Evolutionary conservation across 148 eudicot species (phyloP), one percentile per base, ranked within the genome.

Genomic region (Rhododendron mucronatum): DNA sequence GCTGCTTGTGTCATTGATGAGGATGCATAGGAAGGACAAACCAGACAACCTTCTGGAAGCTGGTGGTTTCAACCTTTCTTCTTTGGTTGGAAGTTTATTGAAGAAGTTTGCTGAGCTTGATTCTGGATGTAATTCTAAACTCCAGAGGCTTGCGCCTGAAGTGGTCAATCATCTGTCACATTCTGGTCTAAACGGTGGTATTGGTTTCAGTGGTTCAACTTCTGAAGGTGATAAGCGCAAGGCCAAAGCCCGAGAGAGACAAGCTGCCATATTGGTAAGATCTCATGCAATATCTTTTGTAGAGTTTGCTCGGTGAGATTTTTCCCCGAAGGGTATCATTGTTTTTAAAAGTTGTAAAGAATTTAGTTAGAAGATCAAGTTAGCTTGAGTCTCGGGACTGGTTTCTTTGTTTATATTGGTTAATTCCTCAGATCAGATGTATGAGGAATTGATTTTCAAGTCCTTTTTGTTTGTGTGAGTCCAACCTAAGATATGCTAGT

Each of bases 201-300:
- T 88, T 75, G 78, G 76, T 82, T 87, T 33, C 28, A 47, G 65
- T 4, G 87, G 67, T 59, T 86, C 86, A 12, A 85, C 87, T 59
- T 91, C 93, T 85, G 96, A 93, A 73, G 86, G 83, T n/a, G 99
- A 95, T 90, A 93, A 91, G 84, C 96, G 93, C 87, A 97, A 95
- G 91, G 93, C 93, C 87, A 95, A 97, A 92, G 96, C 98, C 88
- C 95, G 94, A 84, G 98, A 95, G 91, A 93, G 93, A 85, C 98
- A 97, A 83, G 96, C 98, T 91, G 98, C 98, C 57, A 87, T 97
- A 86, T 51, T 97, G 96, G 99, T 97, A 82, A 90, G 96, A 82
- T 81, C 5, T 82, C 45, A 37, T 79, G 20, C 76, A 39, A 44
- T 78, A 13, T 75, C 57, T 84, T 47, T 84, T 48, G 23, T 61